Evolutionary conservation across 176 grass and related monocot genomes (phyloP), one percentile per base, ranked within the genome.

Genomic region (Dendrocalamus sinicus): DNA sequence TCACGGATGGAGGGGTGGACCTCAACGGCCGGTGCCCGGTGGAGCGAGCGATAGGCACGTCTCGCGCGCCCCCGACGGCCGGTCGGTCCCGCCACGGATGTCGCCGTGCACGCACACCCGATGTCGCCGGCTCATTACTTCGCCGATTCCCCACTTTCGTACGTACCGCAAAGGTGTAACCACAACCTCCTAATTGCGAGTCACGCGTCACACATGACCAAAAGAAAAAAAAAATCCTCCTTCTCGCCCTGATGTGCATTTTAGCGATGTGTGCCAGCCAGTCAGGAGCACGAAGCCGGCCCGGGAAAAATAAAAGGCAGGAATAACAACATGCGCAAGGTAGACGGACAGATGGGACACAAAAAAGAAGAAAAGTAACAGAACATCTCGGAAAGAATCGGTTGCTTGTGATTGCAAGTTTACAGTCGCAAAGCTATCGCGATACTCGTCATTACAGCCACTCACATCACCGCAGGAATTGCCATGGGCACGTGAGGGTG

Each of bases 161-260:
- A 0, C 44, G 58, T 48, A 15, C 3, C 62, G 64, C 74, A 4
- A 4, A 11, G 83, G 39, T 28, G 52, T 71, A 86, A 86, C 84
- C 41, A 48, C 66, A 51, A 9, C 37, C 67, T 63, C 40, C 73
- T 7, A 24, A 60, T 70, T 70, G 40, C 66, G 5, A 72, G 1
- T 79, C 84, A 86, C 84, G 75, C 75, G 65, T 17, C 12, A 40
- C 67, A 51, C 75, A 72, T 52, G 84, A 79, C 12, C 43, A 0
- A 50, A 64, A 43, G 2, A 20, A 66, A 65, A 53, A 53, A 39
- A 39, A 39, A 39, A 4, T 1, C 65, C 14, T 32, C 44, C 11
- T 2, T 13, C 41, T 22, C 13, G 5, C 28, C 65, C 62, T 67
- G 32, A 39, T 37, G 65, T 39, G 37, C 8, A 41, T 69, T 41